Percentiles rank a stretch among this genome's conserved stretches.
phyloP scores from a whole-genome alignment of 2,329 filamentous ascomycete species.

The Cordyceps cicadae region DNA sequence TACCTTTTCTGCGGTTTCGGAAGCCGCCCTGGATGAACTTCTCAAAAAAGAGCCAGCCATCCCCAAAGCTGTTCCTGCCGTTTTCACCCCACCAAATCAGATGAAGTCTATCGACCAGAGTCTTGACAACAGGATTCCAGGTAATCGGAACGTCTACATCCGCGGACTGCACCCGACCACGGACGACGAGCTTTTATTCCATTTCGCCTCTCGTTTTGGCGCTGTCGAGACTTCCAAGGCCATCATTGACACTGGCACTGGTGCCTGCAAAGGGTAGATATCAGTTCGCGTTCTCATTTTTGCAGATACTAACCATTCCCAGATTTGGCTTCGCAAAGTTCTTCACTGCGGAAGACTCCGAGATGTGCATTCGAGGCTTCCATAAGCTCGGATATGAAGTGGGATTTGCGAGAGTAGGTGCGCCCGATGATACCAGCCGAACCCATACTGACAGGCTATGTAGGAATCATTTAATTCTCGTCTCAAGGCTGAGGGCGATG shows the following conservation, averaged over 20 bases:
- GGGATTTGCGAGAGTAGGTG: constrained; percentile 79
- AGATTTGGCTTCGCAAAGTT: constrained; percentile 99
- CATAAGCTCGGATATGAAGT: constrained; percentile 94
- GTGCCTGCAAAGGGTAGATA: constrained; percentile 86
- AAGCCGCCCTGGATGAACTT: constrained; percentile 53
- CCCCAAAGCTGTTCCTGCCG: constrained; percentile 80
- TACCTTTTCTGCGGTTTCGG: constrained; percentile 29
- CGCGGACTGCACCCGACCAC: constrained; percentile 92
- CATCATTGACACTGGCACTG: constrained; percentile 90
- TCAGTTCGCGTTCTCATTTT: constrained; percentile 1
- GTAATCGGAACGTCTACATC: constrained; percentile 97
- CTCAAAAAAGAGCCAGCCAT: constrained; percentile 72
- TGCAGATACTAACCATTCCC: constrained; percentile 21
- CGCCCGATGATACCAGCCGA: background rate
- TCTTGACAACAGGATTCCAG: constrained; percentile 80
- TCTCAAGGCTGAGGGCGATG: constrained; percentile 91
- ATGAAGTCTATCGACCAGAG: constrained; percentile 89
- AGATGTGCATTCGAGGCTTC: constrained; percentile 93
- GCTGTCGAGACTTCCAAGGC: constrained; percentile 95
- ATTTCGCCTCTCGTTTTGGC: constrained; percentile 81
- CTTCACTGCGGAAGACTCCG: constrained; percentile 75
- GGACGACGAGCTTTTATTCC: constrained; percentile 78
- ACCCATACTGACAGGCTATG: constrained; percentile 16
- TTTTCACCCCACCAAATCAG: constrained; percentile 75
- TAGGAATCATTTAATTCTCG: constrained; percentile 97